Base-by-base conservation (phyloP, 805 yeast genomes). In the Myxozyma geophila region DNA sequence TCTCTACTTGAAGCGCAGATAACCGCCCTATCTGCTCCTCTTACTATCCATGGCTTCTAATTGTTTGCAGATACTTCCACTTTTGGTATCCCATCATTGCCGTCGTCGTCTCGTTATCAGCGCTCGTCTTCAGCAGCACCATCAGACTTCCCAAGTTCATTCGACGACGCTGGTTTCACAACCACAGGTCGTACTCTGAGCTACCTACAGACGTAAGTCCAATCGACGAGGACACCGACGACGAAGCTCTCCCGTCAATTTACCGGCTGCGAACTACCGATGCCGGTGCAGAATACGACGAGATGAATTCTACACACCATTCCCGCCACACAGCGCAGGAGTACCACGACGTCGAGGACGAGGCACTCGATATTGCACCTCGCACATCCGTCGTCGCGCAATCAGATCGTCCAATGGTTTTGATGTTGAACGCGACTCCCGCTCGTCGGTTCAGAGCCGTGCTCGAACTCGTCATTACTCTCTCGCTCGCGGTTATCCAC, bases 21-120 rank as follows among this genome's bases (percentile, higher is more conserved):
- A 28, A 46, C 50, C 17, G n/a, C 36, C 7, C 6, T 19, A 2
- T 43, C 23, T 19, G 47, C 54, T 15, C 7, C n/a, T 19, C 7
- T 21, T 7, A 33, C 10, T 5, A 13, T 19, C 12, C 17, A 37
- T 46, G n/a, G n/a, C 9, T 19, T 9, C 35, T 23, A 19, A 21
- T 19, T 46, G 7, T 21, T 15, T 63, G n/a, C 66, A 72, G 66
- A 62, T 63, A 51, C 36, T 61, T 48, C 66, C 71, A 41, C 59
- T 72, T n/a, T 62, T 79, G 9, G 77, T 79, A 54, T 19, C 68
- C 67, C 2, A 59, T 73, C 1, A 63, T 46, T 1, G 69, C 74
- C 4, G 50, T 63, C 60, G 73, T 55, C 70, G 59, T 66, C 12
- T 60, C 65, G n/a, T 50, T 73, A 0, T n/a, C 53, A 12, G 67